Evolutionary conservation across 1,284 basidiomycete genomes (phyloP).

Genomic region (Marasmius sp.): DNA sequence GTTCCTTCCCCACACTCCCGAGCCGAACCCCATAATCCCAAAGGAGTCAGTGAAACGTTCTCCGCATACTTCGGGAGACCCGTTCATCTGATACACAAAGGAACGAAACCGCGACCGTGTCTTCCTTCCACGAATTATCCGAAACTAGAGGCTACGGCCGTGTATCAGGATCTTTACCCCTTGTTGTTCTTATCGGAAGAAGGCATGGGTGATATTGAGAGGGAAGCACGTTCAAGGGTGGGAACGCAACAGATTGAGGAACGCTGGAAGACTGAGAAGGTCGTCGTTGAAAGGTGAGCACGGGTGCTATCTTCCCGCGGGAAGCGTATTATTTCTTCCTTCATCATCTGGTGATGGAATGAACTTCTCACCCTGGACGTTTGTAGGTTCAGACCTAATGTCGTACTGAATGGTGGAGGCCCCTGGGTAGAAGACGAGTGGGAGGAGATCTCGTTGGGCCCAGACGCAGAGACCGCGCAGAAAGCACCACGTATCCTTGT

Average conservation of each 20-base stretch:
- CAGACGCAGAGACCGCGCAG: background rate
- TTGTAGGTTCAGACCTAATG: background rate
- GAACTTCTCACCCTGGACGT: background rate
- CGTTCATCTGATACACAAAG: slow-evolving; percentile 1
- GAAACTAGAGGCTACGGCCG: background rate
- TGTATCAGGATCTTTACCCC: slow-evolving; percentile 1
- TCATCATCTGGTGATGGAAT: background rate
- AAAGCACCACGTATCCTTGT: background rate
- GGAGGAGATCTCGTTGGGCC: background rate
- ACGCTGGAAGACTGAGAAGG: background rate
- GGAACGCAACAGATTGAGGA: background rate
- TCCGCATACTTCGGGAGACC: slow-evolving; percentile 2
- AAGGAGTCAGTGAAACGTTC: background rate
- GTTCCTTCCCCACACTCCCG: background rate
- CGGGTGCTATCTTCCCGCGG: background rate
- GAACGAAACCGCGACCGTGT: background rate
- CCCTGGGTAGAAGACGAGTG: background rate
- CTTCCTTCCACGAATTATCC: slow-evolving; percentile 2
- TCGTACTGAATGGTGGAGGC: background rate
- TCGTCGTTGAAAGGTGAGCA: background rate
- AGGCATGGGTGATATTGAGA: background rate
- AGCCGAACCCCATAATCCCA: background rate
- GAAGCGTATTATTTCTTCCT: no score
- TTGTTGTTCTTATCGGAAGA: background rate
- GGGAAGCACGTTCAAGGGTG: background rate